A percentile compares a stretch with the other conserved stretches of the same genome.
phyloP scores from a whole-genome alignment of 2,329 filamentous ascomycete genomes.

The Penicillium sp. region DNA sequence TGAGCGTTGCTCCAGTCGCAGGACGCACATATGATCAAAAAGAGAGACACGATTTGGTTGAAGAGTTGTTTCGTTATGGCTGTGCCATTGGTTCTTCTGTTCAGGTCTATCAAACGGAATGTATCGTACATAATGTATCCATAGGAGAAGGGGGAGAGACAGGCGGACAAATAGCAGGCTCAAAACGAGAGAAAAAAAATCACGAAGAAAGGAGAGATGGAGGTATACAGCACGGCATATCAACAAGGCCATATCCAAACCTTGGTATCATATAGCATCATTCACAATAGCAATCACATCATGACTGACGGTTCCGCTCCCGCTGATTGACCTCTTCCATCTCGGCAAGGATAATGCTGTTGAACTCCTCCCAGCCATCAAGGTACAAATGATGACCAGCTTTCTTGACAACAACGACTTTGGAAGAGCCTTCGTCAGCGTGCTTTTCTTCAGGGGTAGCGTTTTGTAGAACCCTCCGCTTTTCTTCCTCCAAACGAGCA shows the following conservation, averaged over 20 bases:
- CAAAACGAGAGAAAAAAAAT: conserved; percentile 2
- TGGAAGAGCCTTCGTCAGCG: conserved; percentile 73
- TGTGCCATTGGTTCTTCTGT: neutral
- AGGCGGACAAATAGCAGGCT: conserved; percentile 1
- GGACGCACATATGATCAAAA: neutral
- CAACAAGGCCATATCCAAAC: conserved; percentile 7
- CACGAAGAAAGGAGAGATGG: neutral
- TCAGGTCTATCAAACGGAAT: conserved; percentile 16
- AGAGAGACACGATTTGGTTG: neutral
- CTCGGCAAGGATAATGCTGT: conserved; percentile 60
- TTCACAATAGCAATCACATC: conserved; percentile 1
- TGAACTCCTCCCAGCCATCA: conserved; percentile 68
- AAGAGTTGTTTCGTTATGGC: too few relatives aligned
- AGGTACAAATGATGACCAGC: conserved; percentile 71
- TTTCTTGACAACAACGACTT: conserved; percentile 71
- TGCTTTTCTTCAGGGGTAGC: conserved; percentile 64
- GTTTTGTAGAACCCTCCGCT: conserved; percentile 55
- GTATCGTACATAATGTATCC: conserved; percentile 3
- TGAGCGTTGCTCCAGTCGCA: neutral
- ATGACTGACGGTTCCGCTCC: conserved; percentile 22
- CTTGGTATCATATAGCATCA: conserved; percentile 13
- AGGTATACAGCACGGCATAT: neutral
- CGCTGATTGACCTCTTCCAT: conserved; percentile 57
- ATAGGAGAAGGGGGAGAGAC: neutral
- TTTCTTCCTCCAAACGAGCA: conserved; percentile 70